phyloP scores from a whole-genome alignment of 306 rosid species.

The Leucaena leucocephala region DNA sequence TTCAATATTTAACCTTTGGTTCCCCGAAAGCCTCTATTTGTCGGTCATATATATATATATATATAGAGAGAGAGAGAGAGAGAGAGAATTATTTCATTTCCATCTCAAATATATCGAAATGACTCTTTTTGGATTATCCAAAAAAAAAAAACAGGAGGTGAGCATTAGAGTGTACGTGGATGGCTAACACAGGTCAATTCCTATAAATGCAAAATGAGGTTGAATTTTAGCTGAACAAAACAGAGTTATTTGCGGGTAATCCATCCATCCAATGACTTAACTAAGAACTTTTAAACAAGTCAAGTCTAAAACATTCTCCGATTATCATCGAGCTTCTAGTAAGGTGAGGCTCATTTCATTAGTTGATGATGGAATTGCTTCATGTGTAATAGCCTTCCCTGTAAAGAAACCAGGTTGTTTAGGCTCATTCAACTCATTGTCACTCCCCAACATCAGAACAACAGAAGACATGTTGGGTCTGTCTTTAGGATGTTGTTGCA shows the following conservation, averaged over 20 bases:
- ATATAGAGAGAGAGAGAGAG: no score
- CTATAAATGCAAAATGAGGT: no score
- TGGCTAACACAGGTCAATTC: background rate
- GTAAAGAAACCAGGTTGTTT: slow-evolving; percentile 46
- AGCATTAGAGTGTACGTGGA: background rate
- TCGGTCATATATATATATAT: no score
- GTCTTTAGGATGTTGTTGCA: slow-evolving; percentile 45
- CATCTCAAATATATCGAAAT: background rate
- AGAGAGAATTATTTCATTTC: background rate
- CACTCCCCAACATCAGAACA: slow-evolving; percentile 44
- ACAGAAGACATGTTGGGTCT: slow-evolving; percentile 36
- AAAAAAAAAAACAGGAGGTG: background rate
- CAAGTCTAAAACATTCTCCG: background rate
- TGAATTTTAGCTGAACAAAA: no score
- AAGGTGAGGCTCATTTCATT: background rate
- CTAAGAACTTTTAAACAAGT: no score
- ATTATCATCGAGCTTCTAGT: background rate
- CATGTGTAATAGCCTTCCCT: background rate
- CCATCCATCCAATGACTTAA: no score
- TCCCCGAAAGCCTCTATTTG: no score
- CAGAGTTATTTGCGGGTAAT: no score
- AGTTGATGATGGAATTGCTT: slow-evolving; percentile 27
- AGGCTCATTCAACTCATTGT: slow-evolving; percentile 35
- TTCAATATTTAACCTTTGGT: no score
- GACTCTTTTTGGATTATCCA: background rate